Evolutionary conservation across 2,329 filamentous ascomycete genomes (phyloP), one percentile per base, ranked within the genome.

Genomic region (Emydomyces testavorans): DNA sequence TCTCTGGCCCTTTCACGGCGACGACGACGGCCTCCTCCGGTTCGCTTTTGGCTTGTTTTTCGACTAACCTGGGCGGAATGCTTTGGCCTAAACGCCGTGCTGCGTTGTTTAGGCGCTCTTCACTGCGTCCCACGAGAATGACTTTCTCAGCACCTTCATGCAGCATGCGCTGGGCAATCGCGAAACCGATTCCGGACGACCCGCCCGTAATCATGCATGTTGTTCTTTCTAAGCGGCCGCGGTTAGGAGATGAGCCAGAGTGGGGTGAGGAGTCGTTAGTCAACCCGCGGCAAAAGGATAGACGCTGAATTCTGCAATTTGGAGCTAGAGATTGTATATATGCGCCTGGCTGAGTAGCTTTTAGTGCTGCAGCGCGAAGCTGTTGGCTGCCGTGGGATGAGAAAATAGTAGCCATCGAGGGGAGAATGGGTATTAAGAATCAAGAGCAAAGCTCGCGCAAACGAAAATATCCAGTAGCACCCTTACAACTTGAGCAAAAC

Each of bases 171-270:
- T 68, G 63, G 7, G 83, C 82, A 47, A 88, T 82, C 44, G 78
- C 76, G 35, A 73, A 69, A 37, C 84, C 84, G 55, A 88, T 86
- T 46, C 80, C 78, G 16, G 81, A 78, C 36, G 80, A 82, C 16
- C 75, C 83, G 40, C 84, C 84, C 2, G 83, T 83, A 44, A 88
- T 71, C 59, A 84, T 69, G 44, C 65, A 67, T 48, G 59, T 68
- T 21, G 64, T 57, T 24, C 63, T 62, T 20, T 52, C 46, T n/a
- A 69, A 57, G 28, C 60, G 57, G 18, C 21, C 23, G 5, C 20
- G n/a, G 8, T 7, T 26, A 8, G 16, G 4, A n/a, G 26, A 34
- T 40, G 43, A 18, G 16, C 34, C 23, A 24, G 23, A 37, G 13
- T 37, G 32, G 15, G 20, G 2, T 20, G 11, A n/a, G 8, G 3